phyloP scores from a whole-genome alignment of 2,329 filamentous ascomycete genomes.

The Tolypocladium pustulatum region DNA sequence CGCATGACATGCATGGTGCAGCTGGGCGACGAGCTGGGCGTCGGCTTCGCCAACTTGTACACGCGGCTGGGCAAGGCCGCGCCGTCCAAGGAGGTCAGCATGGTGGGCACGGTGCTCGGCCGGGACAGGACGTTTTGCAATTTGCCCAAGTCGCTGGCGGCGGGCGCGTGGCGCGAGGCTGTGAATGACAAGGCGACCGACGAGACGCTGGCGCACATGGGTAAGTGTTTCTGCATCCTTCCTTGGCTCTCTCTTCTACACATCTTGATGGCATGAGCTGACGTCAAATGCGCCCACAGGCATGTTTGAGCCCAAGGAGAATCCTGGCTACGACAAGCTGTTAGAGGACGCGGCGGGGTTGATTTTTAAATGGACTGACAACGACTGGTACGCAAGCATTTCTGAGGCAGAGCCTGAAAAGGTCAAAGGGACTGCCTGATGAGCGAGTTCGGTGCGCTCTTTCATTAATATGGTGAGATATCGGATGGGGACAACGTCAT shows the following conservation, averaged over 20 bases:
- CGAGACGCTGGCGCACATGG: slow-evolving; percentile 72
- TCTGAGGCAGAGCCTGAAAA: slow-evolving; percentile 17
- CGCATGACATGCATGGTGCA: slow-evolving; percentile 60
- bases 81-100: slow-evolving; percentile 36
- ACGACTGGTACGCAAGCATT: slow-evolving; percentile 56
- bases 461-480: background rate
- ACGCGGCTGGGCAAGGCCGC: slow-evolving; percentile 68
- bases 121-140: slow-evolving; percentile 82
- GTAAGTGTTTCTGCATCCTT: slow-evolving; percentile 26
- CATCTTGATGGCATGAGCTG: background rate
- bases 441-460: background rate
- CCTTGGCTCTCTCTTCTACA: background rate
- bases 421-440: background rate
- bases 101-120: slow-evolving; percentile 51
- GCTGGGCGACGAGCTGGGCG: slow-evolving; percentile 51
- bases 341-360: slow-evolving; percentile 53
- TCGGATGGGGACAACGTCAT: background rate
- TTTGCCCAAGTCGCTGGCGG: slow-evolving; percentile 48
- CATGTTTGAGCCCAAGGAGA: slow-evolving; percentile 65
- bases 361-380: slow-evolving; percentile 54
- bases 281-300: slow-evolving; percentile 23
- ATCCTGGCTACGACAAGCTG: slow-evolving; percentile 62
- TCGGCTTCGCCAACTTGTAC: slow-evolving; percentile 82
- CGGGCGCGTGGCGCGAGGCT: slow-evolving; percentile 55
- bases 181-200: slow-evolving; percentile 72